phyloP scores from a whole-genome alignment of 192 early-diverging fungal genomes.

The Umbelopsis vinacea region DNA sequence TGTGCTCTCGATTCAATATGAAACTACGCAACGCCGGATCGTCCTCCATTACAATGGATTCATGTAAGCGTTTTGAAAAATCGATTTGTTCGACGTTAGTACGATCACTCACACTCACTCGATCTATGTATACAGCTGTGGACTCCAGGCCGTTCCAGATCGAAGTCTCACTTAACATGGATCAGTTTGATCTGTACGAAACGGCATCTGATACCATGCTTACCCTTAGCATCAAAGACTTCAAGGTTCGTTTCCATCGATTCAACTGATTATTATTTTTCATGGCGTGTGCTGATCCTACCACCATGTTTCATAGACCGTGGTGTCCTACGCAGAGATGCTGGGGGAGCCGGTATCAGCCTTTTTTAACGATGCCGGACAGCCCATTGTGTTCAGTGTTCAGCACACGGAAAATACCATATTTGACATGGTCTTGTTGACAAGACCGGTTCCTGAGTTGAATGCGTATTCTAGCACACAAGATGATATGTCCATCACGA shows the following conservation, averaged over 20 bases:
- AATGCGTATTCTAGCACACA: background rate
- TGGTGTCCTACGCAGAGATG: background rate
- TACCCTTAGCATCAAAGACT: conserved; percentile 5
- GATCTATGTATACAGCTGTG: background rate
- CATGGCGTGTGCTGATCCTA: background rate
- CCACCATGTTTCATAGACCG: background rate
- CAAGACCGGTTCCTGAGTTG: background rate
- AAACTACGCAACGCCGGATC: background rate
- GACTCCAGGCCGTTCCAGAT: conserved; percentile 5
- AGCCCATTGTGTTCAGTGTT: conserved; percentile 5
- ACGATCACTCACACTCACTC: too few relatives aligned
- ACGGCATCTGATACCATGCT: background rate
- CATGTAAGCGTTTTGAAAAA: background rate
- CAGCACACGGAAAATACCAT: conserved; percentile 6
- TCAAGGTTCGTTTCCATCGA: background rate
- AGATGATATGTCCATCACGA: conserved; percentile 6
- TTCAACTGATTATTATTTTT: background rate
- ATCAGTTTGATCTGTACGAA: conserved; percentile 16
- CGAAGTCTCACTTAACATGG: conserved; percentile 15
- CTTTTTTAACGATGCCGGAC: conserved; percentile 10
- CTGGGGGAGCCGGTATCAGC: background rate
- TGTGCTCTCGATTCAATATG: conserved; percentile 11
- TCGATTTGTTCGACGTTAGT: background rate
- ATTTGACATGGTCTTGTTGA: conserved; percentile 9
- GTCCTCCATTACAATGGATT: background rate